Conservation (phyloP, 768 basidiomycete species). For the Mycena haematopus region DNA sequence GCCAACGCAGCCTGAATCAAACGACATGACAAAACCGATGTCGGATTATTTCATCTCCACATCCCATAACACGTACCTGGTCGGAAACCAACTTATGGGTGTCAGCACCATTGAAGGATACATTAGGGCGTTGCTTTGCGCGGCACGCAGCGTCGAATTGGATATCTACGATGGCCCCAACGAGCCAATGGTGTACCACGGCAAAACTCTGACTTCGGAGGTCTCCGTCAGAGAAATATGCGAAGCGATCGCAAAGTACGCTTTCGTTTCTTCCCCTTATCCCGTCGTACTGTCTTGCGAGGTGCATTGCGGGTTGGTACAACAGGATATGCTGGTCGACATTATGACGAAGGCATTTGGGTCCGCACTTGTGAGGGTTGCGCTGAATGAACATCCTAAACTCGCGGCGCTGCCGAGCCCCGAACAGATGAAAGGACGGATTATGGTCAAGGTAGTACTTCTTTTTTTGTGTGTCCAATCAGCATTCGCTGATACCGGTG, state of each 20-base stretch:
- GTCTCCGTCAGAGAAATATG: slow-evolving; percentile 86
- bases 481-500: not conserved
- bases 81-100: slow-evolving; percentile 87
- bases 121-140: slow-evolving; percentile 86
- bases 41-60: slow-evolving; percentile 82
- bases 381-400: slow-evolving; percentile 49
- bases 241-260: slow-evolving; percentile 88
- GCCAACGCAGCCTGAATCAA: slow-evolving; percentile 34
- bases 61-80: slow-evolving; percentile 92
- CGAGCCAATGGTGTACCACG: slow-evolving; percentile 90
- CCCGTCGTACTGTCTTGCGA: slow-evolving; percentile 97
- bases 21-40: slow-evolving; percentile 76
- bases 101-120: slow-evolving; percentile 89
- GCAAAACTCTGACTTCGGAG: slow-evolving; percentile 88
- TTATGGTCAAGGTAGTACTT: slow-evolving; percentile 83
- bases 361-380: slow-evolving; percentile 44
- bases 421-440: slow-evolving; percentile 74
- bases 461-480: not conserved
- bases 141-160: slow-evolving; percentile 96
- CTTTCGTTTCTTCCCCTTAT: slow-evolving; percentile 91
- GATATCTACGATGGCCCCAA: slow-evolving; percentile 90
- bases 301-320: slow-evolving; percentile 78
- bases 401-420: slow-evolving; percentile 81
- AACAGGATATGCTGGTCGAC: slow-evolving; percentile 56
- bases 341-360: slow-evolving; percentile 57